Conservation (phyloP, 768 basidiomycete species). For the Paxillus involutus region DNA sequence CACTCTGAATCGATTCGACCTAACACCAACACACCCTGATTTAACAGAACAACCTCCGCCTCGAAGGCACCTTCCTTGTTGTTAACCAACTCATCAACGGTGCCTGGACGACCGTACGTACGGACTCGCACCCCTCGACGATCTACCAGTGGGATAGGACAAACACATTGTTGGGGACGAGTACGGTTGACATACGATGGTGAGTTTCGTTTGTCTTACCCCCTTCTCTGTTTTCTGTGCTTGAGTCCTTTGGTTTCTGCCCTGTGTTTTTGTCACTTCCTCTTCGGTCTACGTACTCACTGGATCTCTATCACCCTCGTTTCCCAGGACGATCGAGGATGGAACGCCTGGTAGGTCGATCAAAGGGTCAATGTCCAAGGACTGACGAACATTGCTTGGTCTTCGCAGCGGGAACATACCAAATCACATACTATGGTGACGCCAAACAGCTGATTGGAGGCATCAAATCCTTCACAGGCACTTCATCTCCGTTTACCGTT, state of each 20-base stretch:
- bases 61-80: conserved; percentile 71
- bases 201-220: conserved; percentile 28
- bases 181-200: conserved; percentile 69
- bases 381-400: background rate
- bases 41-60: conserved; percentile 68
- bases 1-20: background rate
- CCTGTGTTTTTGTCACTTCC: too few species aligned
- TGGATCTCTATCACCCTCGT: background rate
- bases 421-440: conserved; percentile 71
- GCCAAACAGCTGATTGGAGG: conserved; percentile 67
- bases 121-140: conserved; percentile 81
- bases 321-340: conserved; percentile 58
- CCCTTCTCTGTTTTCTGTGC: background rate
- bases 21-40: background rate
- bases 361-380: background rate
- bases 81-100: conserved; percentile 54
- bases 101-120: conserved; percentile 57
- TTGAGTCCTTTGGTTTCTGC: too few species aligned
- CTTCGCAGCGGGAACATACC: conserved; percentile 63
- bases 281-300: background rate
- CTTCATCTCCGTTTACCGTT: conserved; percentile 62
- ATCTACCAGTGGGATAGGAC: conserved; percentile 63
- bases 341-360: conserved; percentile 39
- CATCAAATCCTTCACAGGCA: conserved; percentile 61
- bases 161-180: conserved; percentile 56